Evolutionary conservation across 495 filamentous ascomycete species (phyloP), one percentile per base, ranked within the genome.

Genomic region (Lineolata rhizophorae): DNA sequence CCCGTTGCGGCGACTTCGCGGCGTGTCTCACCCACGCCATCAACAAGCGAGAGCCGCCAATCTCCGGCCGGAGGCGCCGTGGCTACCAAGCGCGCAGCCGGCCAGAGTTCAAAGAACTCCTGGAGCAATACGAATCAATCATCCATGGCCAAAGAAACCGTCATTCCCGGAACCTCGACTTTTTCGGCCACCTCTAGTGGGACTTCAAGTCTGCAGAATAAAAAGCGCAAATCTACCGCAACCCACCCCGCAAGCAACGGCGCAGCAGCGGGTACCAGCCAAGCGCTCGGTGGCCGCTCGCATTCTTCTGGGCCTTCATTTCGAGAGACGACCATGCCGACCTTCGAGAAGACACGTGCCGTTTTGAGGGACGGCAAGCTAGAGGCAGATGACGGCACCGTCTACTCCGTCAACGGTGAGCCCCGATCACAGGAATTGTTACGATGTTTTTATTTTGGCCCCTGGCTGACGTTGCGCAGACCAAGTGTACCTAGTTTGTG

Each of bases 401-500:
- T 71, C 16, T 61, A 91, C 25, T 62, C 62, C 25, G 57, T 83
- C 27, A 87, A 99, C 59, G 87, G 90, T 94, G 64, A 52, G 78
- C 64, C 20, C 3, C 10, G 4, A n/a, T n/a, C n/a, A n/a, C n/a
- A 27, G 18, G 4, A 13, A 33, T 37, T 24, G 12, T 4, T 28
- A 16, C 10, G 25, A 21, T 3, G 5, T 15, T 9, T 25, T 15
- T 16, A 17, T 36, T 43, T 29, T 35, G 9, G 31, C 35, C 35
- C 13, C 32, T 22, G 27, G 27, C 39, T 29, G 35, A 31, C 20
- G 4, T 21, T 37, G 6, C 53, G 20, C 21, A 99, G 87, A 99
- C 58, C 82, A 93, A 47, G 74, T 92, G 29, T 99, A 95, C 58
- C 67, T 95, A 40, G 73, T 99, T 35, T 99, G 83, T 56, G 87